phyloP scores from a whole-genome alignment of 129 eudicot species.

The Apium graveolens region DNA sequence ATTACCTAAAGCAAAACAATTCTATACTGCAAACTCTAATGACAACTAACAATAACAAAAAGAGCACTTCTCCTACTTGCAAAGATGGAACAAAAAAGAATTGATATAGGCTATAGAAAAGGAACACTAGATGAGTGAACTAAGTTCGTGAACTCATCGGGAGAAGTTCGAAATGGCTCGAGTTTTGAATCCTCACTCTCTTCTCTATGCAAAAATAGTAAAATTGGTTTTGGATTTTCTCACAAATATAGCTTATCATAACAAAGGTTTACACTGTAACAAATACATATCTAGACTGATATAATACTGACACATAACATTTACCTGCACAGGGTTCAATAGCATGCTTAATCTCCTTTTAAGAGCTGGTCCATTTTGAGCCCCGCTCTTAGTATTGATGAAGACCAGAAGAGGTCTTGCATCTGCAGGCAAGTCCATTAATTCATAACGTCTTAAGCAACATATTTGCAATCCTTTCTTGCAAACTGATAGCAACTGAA shows the following conservation, averaged over 20 bases:
- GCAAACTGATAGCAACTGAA: conserved; percentile 60
- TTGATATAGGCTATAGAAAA: not conserved
- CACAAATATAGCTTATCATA: not conserved
- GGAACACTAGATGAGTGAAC: not conserved
- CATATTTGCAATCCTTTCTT: conserved; percentile 72
- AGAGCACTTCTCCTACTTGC: not conserved
- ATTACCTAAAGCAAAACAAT: too few species aligned
- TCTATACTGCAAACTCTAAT: not conserved
- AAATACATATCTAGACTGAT: not conserved
- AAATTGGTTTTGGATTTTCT: not conserved
- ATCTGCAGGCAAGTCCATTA: conserved; percentile 54
- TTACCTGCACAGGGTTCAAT: conserved; percentile 80
- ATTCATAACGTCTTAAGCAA: conserved; percentile 40
- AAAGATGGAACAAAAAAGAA: not conserved
- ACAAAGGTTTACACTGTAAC: not conserved
- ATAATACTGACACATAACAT: not conserved
- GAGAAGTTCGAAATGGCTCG: not conserved
- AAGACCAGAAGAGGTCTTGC: conserved; percentile 89
- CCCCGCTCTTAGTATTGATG: conserved; percentile 82
- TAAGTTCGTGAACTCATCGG: not conserved
- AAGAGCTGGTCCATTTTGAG: conserved; percentile 66
- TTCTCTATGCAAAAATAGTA: not conserved
- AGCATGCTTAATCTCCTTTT: conserved; percentile 63
- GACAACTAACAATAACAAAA: not conserved
- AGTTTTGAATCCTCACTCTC: not conserved